Evolutionary conservation across 73 alveolate genomes (phyloP).

Genomic region (Paramecium biaurelia): DNA sequence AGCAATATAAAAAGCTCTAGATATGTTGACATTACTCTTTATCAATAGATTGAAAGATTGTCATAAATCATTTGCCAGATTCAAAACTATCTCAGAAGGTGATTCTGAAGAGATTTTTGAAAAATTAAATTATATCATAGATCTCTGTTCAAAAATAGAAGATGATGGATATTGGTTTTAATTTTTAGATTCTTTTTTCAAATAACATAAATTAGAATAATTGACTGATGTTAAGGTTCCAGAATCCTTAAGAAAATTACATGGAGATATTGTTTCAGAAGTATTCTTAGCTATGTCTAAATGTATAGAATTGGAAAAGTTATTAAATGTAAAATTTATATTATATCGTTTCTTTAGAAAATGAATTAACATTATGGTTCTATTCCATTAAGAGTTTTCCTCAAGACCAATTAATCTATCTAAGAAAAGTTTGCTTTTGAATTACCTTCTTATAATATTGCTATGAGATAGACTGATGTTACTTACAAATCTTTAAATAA

Average conservation of each 20-base stretch:
- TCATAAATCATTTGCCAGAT: constrained; percentile 29
- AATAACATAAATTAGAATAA: not conserved
- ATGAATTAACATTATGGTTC: constrained; percentile 34
- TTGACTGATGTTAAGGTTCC: constrained; percentile 22
- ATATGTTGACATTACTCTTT: not conserved
- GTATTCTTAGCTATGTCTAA: constrained; percentile 20
- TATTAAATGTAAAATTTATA: not conserved
- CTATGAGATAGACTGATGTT: not conserved
- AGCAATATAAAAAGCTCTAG: constrained; percentile 11
- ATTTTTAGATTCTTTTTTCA: constrained; percentile 19
- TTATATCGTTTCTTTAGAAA: not conserved
- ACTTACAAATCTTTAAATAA: not conserved
- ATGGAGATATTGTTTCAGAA: constrained; percentile 17
- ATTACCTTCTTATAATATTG: not conserved
- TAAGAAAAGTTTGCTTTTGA: constrained; percentile 3
- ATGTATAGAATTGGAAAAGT: not conserved
- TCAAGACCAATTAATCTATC: not conserved
- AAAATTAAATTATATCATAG: not conserved
- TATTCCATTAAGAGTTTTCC: constrained; percentile 3
- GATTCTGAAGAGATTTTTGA: not conserved
- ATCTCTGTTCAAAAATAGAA: not conserved
- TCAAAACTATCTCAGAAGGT: not conserved
- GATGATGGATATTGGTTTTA: constrained; percentile 21
- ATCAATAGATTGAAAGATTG: not conserved
- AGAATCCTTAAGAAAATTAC: not conserved